Evolutionary conservation across 2,329 filamentous ascomycete genomes (phyloP).

Genomic region (Sordariomycetes sp.): DNA sequence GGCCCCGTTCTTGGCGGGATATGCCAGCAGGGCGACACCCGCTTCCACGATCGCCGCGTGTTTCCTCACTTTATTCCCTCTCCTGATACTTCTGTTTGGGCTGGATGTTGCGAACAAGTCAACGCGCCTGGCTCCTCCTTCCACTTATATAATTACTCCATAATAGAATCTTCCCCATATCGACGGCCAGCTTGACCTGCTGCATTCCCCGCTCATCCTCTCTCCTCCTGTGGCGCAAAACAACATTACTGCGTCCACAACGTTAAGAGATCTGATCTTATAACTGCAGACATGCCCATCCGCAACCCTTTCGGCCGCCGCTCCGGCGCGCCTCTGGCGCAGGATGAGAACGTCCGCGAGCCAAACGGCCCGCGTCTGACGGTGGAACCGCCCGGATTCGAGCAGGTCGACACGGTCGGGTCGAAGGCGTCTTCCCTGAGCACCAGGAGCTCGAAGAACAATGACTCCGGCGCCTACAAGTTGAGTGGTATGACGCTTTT

Average conservation of each 20-base stretch:
- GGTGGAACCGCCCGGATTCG: constrained; percentile 33
- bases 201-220: neutral
- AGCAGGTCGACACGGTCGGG: constrained; percentile 51
- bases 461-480: constrained; percentile 64
- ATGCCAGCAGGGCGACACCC: neutral
- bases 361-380: constrained; percentile 20
- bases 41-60: neutral
- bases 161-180: neutral
- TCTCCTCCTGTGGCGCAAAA: neutral
- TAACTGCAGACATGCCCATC: constrained; percentile 48
- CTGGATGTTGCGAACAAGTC: neutral
- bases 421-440: constrained; percentile 49
- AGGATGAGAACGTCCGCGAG: constrained; percentile 41
- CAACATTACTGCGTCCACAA: neutral
- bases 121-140: neutral
- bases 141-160: neutral
- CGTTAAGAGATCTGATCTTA: neutral
- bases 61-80: neutral
- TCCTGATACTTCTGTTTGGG: neutral
- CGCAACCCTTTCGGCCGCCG: constrained; percentile 62
- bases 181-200: neutral
- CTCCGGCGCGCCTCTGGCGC: constrained; percentile 30
- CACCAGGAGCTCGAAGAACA: constrained; percentile 47
- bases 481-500: constrained; percentile 56
- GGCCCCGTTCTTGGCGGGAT: neutral